Percentiles rank a stretch among this genome's conserved stretches.
phyloP scores from a whole-genome alignment of 805 yeast species.

The Zygosaccharomyces lentus region DNA sequence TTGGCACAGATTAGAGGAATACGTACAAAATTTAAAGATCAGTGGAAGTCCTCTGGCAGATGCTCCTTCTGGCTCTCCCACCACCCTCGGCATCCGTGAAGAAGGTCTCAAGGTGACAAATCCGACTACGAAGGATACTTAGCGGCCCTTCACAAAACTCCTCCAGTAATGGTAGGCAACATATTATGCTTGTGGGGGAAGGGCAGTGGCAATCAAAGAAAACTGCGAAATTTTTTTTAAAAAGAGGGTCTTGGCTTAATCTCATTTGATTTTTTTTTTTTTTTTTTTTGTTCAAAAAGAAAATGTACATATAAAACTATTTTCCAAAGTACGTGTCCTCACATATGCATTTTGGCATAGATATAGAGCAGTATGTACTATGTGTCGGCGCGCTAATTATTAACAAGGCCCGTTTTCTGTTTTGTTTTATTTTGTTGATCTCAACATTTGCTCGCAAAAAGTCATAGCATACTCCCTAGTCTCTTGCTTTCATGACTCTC shows the following conservation, averaged over 20 bases:
- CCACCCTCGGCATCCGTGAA: not conserved
- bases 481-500: not conserved
- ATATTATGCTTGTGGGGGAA: not conserved
- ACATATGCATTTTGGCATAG: conserved; percentile 2
- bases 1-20: conserved; percentile 66
- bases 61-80: not conserved
- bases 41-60: conserved; percentile 10
- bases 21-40: conserved; percentile 40
- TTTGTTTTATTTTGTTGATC: conserved; percentile 2
- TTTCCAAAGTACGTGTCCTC: conserved; percentile 2
- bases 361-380: conserved; percentile 4
- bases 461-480: not conserved
- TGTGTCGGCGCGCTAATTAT: conserved; percentile 3
- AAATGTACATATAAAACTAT: conserved; percentile 2
- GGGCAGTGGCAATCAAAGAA: not conserved
- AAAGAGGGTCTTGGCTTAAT: not conserved
- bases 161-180: not conserved
- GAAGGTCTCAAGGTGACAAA: conserved; percentile 3
- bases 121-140: not conserved
- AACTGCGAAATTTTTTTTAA: not conserved
- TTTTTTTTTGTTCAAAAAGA: not conserved
- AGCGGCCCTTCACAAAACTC: not conserved
- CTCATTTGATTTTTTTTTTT: not conserved
- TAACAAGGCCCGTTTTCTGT: conserved; percentile 1
- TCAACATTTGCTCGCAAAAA: conserved; percentile 5